phyloP scores from a whole-genome alignment of 2,329 filamentous ascomycete species.

The Cladophialophora carrionii region DNA sequence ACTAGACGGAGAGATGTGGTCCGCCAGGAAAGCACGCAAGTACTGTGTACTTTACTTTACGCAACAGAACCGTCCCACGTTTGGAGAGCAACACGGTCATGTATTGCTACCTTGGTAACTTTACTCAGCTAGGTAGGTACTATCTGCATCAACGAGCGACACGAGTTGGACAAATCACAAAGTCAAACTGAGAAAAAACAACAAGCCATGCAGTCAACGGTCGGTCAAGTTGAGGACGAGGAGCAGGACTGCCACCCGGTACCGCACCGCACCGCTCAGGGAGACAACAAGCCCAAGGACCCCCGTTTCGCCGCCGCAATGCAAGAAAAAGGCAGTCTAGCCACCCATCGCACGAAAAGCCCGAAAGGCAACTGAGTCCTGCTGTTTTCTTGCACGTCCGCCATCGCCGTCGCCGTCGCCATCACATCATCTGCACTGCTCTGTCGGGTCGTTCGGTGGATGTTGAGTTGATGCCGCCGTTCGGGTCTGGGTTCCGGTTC shows the following conservation, averaged over 20 bases:
- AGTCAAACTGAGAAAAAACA: conserved; percentile 1
- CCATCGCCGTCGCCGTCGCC: neutral
- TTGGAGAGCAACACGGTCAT: neutral
- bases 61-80: too few relatives aligned
- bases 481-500: too few relatives aligned
- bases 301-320: conserved; percentile 30
- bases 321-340: conserved; percentile 34
- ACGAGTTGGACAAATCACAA: neutral
- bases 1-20: too few relatives aligned
- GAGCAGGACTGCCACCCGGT: too few relatives aligned
- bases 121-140: conserved; percentile 16
- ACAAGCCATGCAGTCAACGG: conserved; percentile 21
- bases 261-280: neutral
- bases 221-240: too few relatives aligned
- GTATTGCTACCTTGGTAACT: conserved; percentile 5
- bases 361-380: conserved; percentile 22
- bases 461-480: neutral
- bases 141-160: conserved; percentile 26
- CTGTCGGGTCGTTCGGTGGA: neutral
- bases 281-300: too few relatives aligned
- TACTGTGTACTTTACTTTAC: too few relatives aligned
- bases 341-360: conserved; percentile 29
- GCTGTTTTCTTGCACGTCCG: conserved; percentile 19
- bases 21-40: too few relatives aligned
- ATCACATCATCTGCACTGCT: conserved; percentile 1